These are phyloP conservation scores for Cladosporium sp. DNA, from an alignment of 2,329 filamentous ascomycete genomes.

Conservation along the genomic window DNA sequence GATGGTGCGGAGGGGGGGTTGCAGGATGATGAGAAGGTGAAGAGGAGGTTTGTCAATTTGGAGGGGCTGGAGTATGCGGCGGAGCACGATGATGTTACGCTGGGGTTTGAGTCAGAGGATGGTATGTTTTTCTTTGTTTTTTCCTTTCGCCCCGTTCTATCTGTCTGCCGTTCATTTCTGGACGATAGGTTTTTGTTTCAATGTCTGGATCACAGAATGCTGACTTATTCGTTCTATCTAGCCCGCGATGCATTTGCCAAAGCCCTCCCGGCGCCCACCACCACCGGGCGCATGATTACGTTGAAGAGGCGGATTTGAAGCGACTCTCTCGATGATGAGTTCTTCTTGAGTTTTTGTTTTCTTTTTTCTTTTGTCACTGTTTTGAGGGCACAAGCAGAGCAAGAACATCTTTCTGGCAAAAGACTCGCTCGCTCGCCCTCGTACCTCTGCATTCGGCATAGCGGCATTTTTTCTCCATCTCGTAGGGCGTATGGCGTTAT, in stretches of 20 bases:
- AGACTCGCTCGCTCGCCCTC: not conserved
- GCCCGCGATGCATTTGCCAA: constrained; percentile 44
- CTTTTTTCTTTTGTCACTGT: no score
- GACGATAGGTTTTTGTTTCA: no score
- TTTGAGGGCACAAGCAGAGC: no score
- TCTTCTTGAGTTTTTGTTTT: no score
- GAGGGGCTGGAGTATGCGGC: constrained; percentile 86
- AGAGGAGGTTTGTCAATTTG: constrained; percentile 73
- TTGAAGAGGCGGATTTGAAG: constrained; percentile 35
- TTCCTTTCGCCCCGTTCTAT: no score
- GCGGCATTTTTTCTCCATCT: no score
- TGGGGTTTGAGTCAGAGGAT: constrained; percentile 73
- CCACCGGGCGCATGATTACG: constrained; percentile 38
- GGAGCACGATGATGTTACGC: constrained; percentile 87
- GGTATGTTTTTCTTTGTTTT: constrained; percentile 27
- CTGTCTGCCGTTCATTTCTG: no score
- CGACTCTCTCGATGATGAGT: no score
- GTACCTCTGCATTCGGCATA: constrained; percentile 2
- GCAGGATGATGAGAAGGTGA: constrained; percentile 50
- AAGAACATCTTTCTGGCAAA: no score
- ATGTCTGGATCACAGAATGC: no score
- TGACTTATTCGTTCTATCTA: no score
- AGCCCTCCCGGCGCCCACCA: constrained; percentile 42
- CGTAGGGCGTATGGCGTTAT: not conserved
- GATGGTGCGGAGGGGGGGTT: no score